Conservation (phyloP, 2,329 filamentous ascomycete species). For the Sporothrix globosa region DNA sequence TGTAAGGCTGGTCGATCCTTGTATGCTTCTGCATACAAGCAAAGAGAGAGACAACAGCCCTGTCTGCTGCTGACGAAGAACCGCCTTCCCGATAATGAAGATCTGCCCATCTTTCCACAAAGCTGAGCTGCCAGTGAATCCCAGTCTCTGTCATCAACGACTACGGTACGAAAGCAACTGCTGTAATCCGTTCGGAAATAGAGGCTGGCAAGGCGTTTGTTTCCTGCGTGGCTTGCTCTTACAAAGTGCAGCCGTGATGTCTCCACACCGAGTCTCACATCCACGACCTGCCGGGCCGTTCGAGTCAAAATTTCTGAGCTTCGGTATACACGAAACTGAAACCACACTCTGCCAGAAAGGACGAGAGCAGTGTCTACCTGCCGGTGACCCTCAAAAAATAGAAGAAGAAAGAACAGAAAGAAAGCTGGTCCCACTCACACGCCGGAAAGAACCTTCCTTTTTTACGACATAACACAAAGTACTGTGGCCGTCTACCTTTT, state of each 20-base stretch:
- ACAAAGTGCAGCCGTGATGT: not conserved
- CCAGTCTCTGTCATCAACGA: not conserved
- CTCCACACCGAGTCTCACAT: conserved; percentile 28
- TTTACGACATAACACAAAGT: not conserved
- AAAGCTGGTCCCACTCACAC: conserved; percentile 2
- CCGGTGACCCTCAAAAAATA: not conserved
- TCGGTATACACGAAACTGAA: not conserved
- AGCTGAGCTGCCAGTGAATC: not conserved
- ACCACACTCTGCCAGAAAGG: conserved; percentile 4
- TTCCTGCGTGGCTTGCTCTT: conserved; percentile 1
- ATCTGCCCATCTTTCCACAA: not conserved
- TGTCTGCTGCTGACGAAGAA: conserved; percentile 19
- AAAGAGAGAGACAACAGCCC: not conserved
- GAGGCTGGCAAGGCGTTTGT: conserved; percentile 7
- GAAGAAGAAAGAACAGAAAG: too few relatives aligned
- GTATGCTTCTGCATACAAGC: not conserved
- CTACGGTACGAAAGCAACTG: not conserved
- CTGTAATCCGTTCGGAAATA: not conserved
- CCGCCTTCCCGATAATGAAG: not conserved
- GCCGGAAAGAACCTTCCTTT: conserved; percentile 23
- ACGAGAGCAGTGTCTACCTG: conserved; percentile 2
- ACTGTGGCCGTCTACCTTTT: not conserved
- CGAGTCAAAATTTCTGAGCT: conserved; percentile 16
- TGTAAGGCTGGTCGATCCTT: conserved; percentile 3
- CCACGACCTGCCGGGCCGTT: conserved; percentile 10